Evolutionary conservation across 1,284 basidiomycete genomes (phyloP), one percentile per base, ranked within the genome.

Genomic region (Melampsora larici-populina): DNA sequence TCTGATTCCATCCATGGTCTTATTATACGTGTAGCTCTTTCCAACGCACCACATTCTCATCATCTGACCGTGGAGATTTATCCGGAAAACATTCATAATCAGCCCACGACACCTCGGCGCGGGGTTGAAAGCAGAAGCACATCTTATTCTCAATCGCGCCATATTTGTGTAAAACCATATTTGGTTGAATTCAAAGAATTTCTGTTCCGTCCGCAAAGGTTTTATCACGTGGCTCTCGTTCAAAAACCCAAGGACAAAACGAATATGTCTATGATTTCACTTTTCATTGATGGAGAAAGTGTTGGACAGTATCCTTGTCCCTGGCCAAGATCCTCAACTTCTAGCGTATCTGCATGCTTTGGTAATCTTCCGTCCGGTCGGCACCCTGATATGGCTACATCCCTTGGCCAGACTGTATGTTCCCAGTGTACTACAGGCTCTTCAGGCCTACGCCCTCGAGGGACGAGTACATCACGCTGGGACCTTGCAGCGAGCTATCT

Each of bases 191-290:
- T 77, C 48, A 70, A 24, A 15, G 31, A 69, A 11, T 24, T 77
- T n/a, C 31, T 26, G n/a, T 58, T 77, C 33, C 49, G 60, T 21
- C 55, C 62, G 4, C 55, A 62, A 36, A 64, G 58, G 60, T 77
- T 77, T 49, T 64, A 77, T 51, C 74, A 77, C 33, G 58, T 77
- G 43, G 74, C 74, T 48, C 65, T 77, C 49, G 74, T 77, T 51
- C 74, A 77, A 58, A 49, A 63, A 64, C 51, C 60, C 33, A 66
- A 31, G n/a, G 62, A 17, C n/a, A 77, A 51, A 77, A 62, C 33
- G 46, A 60, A 58, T 21, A 49, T 58, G 43, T 69, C 74, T 21
- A 49, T 18, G 15, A 66, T 77, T 21, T 48, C 49, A 33, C 62
- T 77, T n/a, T 70, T 69, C 46, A 51, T 77, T 31, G 43, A 77